phyloP scores from a whole-genome alignment of 805 yeast genomes.

The Candida sonorensis region DNA sequence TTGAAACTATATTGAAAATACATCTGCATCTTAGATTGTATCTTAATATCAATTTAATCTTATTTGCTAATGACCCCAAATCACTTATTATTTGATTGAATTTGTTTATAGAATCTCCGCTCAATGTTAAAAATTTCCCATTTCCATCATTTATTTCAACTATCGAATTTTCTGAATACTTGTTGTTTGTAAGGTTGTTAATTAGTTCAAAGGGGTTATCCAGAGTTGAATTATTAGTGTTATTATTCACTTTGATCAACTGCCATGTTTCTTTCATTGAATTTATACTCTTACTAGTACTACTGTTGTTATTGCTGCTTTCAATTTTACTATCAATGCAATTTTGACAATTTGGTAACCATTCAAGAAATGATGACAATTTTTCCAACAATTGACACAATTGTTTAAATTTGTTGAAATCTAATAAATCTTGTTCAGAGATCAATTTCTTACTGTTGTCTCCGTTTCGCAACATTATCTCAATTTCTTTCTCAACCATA shows the following conservation, averaged over 20 bases:
- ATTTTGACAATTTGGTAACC: conserved; percentile 53
- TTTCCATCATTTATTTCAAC: neutral
- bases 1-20: conserved; percentile 43
- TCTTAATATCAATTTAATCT: conserved; percentile 42
- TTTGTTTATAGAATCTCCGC: conserved; percentile 21
- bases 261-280: conserved; percentile 26
- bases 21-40: conserved; percentile 50
- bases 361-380: conserved; percentile 46
- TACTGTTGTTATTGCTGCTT: too few species aligned
- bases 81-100: conserved; percentile 32
- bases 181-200: too few species aligned
- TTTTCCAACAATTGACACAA: conserved; percentile 49
- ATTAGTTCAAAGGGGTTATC: too few species aligned
- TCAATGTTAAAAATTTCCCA: conserved; percentile 18
- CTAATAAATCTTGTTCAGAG: conserved; percentile 42
- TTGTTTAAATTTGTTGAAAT: conserved; percentile 41
- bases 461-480: conserved; percentile 21
- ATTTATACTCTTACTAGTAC: conserved; percentile 14
- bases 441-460: conserved; percentile 26
- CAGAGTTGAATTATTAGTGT: too few species aligned
- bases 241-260: conserved; percentile 11
- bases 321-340: conserved; percentile 22
- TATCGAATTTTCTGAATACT: too few species aligned
- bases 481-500: conserved; percentile 7
- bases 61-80: conserved; percentile 31